Percentiles rank a stretch among this genome's conserved stretches.
Evolutionary conservation across 805 yeast genomes (phyloP).

Genomic region (Ogataea parapolymorpha): DNA sequence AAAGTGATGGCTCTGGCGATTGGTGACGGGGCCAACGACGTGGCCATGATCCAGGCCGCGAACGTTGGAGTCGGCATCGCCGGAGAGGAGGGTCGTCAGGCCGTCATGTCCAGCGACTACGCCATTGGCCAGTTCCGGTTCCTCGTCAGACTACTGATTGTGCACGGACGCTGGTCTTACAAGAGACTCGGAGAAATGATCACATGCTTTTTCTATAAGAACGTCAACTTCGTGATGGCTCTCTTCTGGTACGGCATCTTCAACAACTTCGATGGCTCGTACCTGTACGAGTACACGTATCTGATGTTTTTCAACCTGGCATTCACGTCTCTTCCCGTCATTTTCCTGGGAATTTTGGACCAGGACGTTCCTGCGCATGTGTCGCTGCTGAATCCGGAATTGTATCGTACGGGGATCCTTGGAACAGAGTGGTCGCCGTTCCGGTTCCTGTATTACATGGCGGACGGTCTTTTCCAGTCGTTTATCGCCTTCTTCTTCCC

Average conservation of each 20-base stretch:
- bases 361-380: constrained; percentile 71
- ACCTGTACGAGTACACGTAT: constrained; percentile 72
- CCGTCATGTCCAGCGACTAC: constrained; percentile 83
- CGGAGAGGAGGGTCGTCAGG: constrained; percentile 85
- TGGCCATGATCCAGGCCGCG: constrained; percentile 85
- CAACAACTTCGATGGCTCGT: constrained; percentile 70
- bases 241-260: constrained; percentile 75
- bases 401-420: constrained; percentile 65
- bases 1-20: constrained; percentile 76
- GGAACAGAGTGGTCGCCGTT: constrained; percentile 58
- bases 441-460: constrained; percentile 59
- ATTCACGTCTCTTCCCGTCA: constrained; percentile 76
- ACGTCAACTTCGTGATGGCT: constrained; percentile 68
- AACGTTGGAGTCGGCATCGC: constrained; percentile 85
- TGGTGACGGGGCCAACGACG: constrained; percentile 88
- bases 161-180: constrained; percentile 85
- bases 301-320: constrained; percentile 78
- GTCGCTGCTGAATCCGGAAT: constrained; percentile 64
- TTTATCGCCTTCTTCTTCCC: constrained; percentile 67
- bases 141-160: constrained; percentile 59
- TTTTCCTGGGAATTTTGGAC: constrained; percentile 67
- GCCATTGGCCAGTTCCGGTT: constrained; percentile 78
- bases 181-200: constrained; percentile 72
- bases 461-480: constrained; percentile 72
- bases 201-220: constrained; percentile 75